Evolutionary conservation across 805 yeast genomes (phyloP).

Genomic region (Wickerhamiella siamensis): DNA sequence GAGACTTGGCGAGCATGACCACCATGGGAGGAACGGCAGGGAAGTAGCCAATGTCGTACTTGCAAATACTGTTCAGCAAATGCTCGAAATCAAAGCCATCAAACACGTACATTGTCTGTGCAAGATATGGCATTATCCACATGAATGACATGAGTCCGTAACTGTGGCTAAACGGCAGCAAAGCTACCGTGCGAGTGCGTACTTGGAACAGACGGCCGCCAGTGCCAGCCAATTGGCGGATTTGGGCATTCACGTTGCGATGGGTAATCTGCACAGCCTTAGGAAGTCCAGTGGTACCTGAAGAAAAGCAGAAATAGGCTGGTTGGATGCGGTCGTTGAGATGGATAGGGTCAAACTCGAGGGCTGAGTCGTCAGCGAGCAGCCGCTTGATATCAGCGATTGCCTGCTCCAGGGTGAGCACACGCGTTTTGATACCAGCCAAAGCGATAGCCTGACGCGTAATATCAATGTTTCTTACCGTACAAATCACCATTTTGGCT

Average conservation of each 20-base stretch:
- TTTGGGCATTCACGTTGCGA: conserved; percentile 31
- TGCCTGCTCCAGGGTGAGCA: neutral
- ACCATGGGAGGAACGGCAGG: conserved; percentile 31
- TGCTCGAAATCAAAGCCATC: conserved; percentile 20
- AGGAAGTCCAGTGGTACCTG: conserved; percentile 41
- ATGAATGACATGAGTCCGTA: conserved; percentile 23
- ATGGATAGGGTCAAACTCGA: conserved; percentile 8
- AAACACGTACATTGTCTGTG: conserved; percentile 15
- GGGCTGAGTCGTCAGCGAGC: conserved; percentile 1
- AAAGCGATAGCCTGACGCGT: neutral
- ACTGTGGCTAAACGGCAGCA: conserved; percentile 20
- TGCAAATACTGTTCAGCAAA: conserved; percentile 17
- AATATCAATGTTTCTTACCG: neutral
- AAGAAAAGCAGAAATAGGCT: conserved; percentile 19
- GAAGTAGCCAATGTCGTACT: conserved; percentile 27
- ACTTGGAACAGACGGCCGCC: conserved; percentile 16
- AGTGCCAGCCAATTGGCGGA: conserved; percentile 12
- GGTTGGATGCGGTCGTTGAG: conserved; percentile 5
- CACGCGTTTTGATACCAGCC: neutral
- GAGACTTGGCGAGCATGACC: conserved; percentile 32
- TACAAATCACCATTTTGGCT: neutral
- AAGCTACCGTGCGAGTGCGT: conserved; percentile 23
- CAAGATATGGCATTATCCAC: conserved; percentile 11
- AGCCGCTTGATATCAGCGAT: neutral
- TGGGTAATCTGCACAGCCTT: conserved; percentile 60